Evolutionary conservation across 257 asterid genomes (phyloP), one percentile per base, ranked within the genome.

Genomic region (Scutellaria barbata): DNA sequence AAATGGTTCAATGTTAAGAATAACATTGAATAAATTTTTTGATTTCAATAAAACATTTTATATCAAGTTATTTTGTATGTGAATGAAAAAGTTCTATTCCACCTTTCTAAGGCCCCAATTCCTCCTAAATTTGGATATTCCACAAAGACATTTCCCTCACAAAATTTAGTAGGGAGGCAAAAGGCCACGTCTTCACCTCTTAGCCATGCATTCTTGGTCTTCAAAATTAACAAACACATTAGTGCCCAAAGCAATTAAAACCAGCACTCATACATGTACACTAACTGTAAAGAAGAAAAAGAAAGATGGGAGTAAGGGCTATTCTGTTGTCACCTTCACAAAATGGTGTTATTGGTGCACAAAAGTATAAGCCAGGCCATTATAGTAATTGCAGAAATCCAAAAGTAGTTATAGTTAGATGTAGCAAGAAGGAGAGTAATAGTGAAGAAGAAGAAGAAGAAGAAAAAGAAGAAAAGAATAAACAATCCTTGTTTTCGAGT

Each of bases 401-500:
- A 10, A 81, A 72, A n/a, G 75, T 20, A 35, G 55, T 77, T 16
- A 55, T 18, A 13, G 69, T 76, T 39, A 74, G 67, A 65, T 80
- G 88, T 53, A 83, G 86, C 25, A 86, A 86, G 82, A 82, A 83
- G 70, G 87, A 84, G 47, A 17, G 67, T 4, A 40, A 37, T 5
- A 12, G 45, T 4, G 76, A 13, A 0, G 63, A 41, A 1, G 81
- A 79, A 53, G 80, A 80, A 62, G 80, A 66, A 66, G 25, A 13
- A 0, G 63, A 41, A 1, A 81, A 79, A 53, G 80, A 80, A 62
- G 80, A 66, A 66, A 30, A 30, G 82, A 81, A 70, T 60, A 84
- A 90, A 39, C 96, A 87, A 58, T 74, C 84, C 11, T 76, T 94
- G 10, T 91, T 94, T 35, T 68, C 66, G 14, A 88, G 88, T n/a